phyloP scores from a whole-genome alignment of 2,329 filamentous ascomycete species.

The Ilyonectria destructans region DNA sequence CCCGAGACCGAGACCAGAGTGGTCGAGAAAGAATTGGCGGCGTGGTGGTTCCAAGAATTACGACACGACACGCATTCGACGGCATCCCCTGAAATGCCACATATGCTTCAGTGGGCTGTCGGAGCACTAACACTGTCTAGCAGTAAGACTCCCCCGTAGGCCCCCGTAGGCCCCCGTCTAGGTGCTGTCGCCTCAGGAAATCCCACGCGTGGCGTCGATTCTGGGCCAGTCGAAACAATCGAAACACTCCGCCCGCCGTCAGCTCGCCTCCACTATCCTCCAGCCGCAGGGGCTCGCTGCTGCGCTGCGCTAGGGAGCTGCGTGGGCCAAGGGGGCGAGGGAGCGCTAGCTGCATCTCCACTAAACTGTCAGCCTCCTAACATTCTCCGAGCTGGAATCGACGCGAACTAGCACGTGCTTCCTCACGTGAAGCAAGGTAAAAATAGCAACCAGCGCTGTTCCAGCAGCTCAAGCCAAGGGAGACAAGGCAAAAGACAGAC shows the following conservation, averaged over 20 bases:
- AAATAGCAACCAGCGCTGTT: too few relatives aligned
- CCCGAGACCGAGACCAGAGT: slow-evolving; percentile 39
- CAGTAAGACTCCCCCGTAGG: slow-evolving; percentile 2
- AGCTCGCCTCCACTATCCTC: slow-evolving; percentile 33
- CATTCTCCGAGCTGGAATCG: neutral
- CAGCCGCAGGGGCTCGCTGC: slow-evolving; percentile 35
- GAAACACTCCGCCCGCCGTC: slow-evolving; percentile 34
- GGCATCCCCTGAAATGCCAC: slow-evolving; percentile 52
- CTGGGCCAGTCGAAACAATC: slow-evolving; percentile 43
- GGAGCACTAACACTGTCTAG: slow-evolving; percentile 15
- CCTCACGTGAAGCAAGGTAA: too few relatives aligned
- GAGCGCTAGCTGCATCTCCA: slow-evolving; percentile 4
- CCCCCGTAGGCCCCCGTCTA: slow-evolving; percentile 12
- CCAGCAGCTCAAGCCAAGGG: too few relatives aligned
- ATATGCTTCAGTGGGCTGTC: slow-evolving; percentile 47
- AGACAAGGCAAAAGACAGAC: too few relatives aligned
- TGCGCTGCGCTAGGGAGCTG: slow-evolving; percentile 38
- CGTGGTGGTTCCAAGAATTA: slow-evolving; percentile 46
- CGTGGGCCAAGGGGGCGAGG: slow-evolving; percentile 22
- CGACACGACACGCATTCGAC: slow-evolving; percentile 26
- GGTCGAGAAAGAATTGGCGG: slow-evolving; percentile 43
- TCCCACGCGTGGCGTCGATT: slow-evolving; percentile 40
- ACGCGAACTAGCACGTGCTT: too few relatives aligned
- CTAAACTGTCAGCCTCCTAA: slow-evolving; percentile 10
- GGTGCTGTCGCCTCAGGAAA: slow-evolving; percentile 33